Evolutionary conservation across 257 asterid species (phyloP), one percentile per base, ranked within the genome.

Genomic region (Verbascum thapsus): DNA sequence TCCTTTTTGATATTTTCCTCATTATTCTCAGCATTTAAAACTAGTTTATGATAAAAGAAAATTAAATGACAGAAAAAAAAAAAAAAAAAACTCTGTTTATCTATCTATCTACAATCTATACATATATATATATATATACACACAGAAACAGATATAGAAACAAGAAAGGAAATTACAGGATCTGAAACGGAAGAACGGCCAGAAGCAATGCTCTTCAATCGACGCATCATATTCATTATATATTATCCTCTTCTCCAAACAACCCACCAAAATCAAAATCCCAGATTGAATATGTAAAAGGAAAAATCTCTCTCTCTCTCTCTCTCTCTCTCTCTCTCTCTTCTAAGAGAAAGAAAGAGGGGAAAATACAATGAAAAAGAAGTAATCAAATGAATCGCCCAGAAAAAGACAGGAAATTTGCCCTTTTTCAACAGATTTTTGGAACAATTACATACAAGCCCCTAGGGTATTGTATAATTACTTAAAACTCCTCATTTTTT

Each of bases 171-270:
- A 76, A 53, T 75, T 89, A 92, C 98, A 78, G 95, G 94, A 87
- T 88, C 96, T 74, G 98, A 87, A 59, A 91, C 79, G 66, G 98
- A 88, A 53, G 97, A 74, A 42, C 97, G 94, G 39, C 96, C 97
- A 2, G 96, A 89, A 75, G 98, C 89, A 85, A 92, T 87, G 95
- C 96, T 92, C 88, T 92, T 92, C 60, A 92, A 85, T 76, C 96
- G 80, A 44, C 96, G 97, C 98, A 92, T 88, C 84, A 88, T 79
- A 80, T 88, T 87, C 97, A 88, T 92, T 13, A 74, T n/a, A n/a
- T 71, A n/a, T 67, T n/a, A n/a, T n/a, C n/a, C n/a, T n/a, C n/a
- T n/a, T n/a, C n/a, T n/a, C n/a, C n/a, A n/a, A n/a, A n/a, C n/a
- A n/a, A n/a, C n/a, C n/a, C n/a, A n/a, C n/a, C n/a, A n/a, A n/a